Evolutionary conservation across 1,284 basidiomycete species (phyloP), one percentile per base, ranked within the genome.

Genomic region (Afroboletus lepidellus): DNA sequence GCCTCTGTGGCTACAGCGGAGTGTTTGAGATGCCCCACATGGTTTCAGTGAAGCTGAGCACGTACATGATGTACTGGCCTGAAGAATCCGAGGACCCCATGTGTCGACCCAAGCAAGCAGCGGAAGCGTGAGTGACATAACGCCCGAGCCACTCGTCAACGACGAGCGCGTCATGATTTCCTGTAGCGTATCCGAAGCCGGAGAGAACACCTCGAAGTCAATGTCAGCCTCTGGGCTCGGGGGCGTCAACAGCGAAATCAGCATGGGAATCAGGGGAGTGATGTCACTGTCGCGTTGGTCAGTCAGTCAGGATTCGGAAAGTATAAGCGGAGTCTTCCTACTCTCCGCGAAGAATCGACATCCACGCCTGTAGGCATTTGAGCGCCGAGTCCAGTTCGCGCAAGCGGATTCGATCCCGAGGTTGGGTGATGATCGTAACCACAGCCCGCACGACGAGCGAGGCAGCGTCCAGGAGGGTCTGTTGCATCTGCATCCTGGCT

Each of bases 291-390:
- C 41, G 21, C 25, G 9, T 23, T 20, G 21, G 21, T 24, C 21
- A 9, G 12, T 24, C 4, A 44, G 21, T 24, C 30, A n/a, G n/a
- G n/a, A n/a, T n/a, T n/a, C n/a, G n/a, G n/a, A n/a, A n/a, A n/a
- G n/a, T n/a, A n/a, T n/a, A n/a, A n/a, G n/a, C n/a, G n/a, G n/a
- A n/a, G n/a, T n/a, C n/a, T n/a, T n/a, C n/a, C n/a, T 60, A 91
- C 89, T 83, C 82, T 51, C 81, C 77, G 24, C 81, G 85, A 15
- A 94, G 71, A 41, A 81, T 77, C 3, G 76, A 70, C 61, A 93
- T 81, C 93, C 92, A 95, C 3, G 87, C 84, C 65, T 90, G 84
- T 0, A 94, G 73, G 64, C 90, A 93, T 57, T 80, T 83, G 52
- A 93, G 76, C 0, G 89, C 89, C 0, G 90, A 82, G 23, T 79